Conservation (phyloP, 2,329 filamentous ascomycete genomes). For the Calcarisporium arbuscula region DNA sequence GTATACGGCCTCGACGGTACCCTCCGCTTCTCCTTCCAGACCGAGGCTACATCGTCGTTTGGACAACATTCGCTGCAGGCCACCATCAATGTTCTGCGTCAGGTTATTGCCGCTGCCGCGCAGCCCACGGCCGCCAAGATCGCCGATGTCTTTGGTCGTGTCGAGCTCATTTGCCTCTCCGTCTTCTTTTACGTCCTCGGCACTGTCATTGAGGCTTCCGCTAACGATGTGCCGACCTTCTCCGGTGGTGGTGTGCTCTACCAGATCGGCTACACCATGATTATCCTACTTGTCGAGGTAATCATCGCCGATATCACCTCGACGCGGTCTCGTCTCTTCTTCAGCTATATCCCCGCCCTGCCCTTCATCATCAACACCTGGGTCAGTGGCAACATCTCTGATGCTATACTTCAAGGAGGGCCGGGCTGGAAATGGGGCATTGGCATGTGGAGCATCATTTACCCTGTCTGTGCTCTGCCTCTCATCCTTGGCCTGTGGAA, state of each 20-base stretch:
- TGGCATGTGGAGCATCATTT: slow-evolving; percentile 60
- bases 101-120: slow-evolving; percentile 53
- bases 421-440: slow-evolving; percentile 57
- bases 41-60: slow-evolving; percentile 45
- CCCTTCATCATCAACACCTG: slow-evolving; percentile 61
- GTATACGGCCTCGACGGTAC: slow-evolving; percentile 56
- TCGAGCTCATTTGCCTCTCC: slow-evolving; percentile 49
- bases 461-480: slow-evolving; percentile 50
- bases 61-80: slow-evolving; percentile 47
- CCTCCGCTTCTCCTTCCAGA: slow-evolving; percentile 49
- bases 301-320: slow-evolving; percentile 60
- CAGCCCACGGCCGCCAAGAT: slow-evolving; percentile 53
- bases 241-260: slow-evolving; percentile 54
- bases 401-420: slow-evolving; percentile 34
- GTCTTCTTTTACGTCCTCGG: slow-evolving; percentile 55
- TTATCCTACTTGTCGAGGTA: slow-evolving; percentile 57
- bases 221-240: slow-evolving; percentile 43
- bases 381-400: slow-evolving; percentile 52
- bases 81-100: slow-evolving; percentile 50
- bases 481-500: slow-evolving; percentile 46
- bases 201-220: slow-evolving; percentile 49
- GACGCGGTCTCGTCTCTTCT: slow-evolving; percentile 54
- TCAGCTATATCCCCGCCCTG: slow-evolving; percentile 55
- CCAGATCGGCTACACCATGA: slow-evolving; percentile 57
- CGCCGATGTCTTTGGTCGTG: slow-evolving; percentile 56